These are phyloP conservation scores for Pisolithus thermaeus DNA, from an alignment of 1,284 basidiomycete species.

Conservation along the genomic window DNA sequence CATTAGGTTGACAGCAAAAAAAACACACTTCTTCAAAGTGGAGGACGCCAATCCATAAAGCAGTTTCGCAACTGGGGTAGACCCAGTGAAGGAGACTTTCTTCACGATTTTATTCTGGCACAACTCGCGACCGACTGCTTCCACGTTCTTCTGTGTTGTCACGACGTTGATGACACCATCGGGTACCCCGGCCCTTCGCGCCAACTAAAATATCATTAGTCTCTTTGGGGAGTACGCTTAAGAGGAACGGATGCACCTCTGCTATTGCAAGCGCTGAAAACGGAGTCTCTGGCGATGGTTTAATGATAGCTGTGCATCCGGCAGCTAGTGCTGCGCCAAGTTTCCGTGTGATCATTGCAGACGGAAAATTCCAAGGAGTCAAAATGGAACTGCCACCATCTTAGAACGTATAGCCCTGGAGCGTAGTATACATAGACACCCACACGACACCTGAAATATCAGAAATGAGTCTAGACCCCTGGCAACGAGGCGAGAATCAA, in stretches of 20 bases:
- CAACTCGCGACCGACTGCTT: constrained; percentile 78
- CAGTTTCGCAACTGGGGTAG: constrained; percentile 87
- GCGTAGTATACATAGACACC: constrained; percentile 16
- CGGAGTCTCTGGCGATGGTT: constrained; percentile 94
- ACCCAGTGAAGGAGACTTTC: constrained; percentile 95
- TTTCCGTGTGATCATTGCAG: constrained; percentile 91
- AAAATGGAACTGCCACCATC: constrained; percentile 55
- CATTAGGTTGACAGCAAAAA: background rate
- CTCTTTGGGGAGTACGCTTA: background rate
- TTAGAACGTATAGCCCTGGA: constrained; percentile 4
- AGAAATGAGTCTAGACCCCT: background rate
- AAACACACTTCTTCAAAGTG: constrained; percentile 83
- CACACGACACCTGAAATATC: constrained; percentile 51
- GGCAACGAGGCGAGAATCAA: constrained; percentile 2
- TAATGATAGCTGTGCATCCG: constrained; percentile 94
- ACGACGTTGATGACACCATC: constrained; percentile 95
- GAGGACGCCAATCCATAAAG: constrained; percentile 79
- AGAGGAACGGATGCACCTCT: constrained; percentile 46
- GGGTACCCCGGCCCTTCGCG: constrained; percentile 85
- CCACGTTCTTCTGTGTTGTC: constrained; percentile 78
- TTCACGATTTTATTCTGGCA: constrained; percentile 70
- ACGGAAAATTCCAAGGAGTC: constrained; percentile 91
- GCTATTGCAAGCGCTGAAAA: constrained; percentile 88
- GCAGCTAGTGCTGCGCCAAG: constrained; percentile 87
- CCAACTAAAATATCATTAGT: constrained; percentile 46